Evolutionary conservation across 2,329 filamentous ascomycete species (phyloP).

Genomic region (Pyricularia pennisetigena): DNA sequence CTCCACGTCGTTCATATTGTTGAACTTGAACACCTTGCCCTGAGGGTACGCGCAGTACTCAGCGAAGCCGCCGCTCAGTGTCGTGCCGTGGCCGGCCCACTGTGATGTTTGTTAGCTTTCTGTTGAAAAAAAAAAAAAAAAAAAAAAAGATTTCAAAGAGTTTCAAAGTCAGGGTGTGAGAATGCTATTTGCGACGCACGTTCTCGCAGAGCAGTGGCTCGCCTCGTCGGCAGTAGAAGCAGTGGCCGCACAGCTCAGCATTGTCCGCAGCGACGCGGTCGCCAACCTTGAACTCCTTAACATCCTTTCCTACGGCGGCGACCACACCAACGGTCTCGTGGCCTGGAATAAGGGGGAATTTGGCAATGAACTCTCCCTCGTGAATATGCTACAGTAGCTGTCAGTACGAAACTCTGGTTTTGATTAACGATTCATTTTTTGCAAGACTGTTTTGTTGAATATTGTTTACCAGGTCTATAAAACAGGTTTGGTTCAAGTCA

Average conservation of each 20-base stretch:
- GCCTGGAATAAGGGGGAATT: conserved; percentile 58
- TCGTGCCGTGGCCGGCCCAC: conserved; percentile 58
- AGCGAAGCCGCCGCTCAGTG: conserved; percentile 61
- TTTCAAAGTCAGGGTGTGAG: not conserved
- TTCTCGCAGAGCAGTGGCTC: conserved; percentile 60
- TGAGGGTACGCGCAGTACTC: conserved; percentile 52
- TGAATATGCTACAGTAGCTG: conserved; percentile 40
- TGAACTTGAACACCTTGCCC: conserved; percentile 51
- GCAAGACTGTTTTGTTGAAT: not conserved
- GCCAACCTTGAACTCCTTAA: conserved; percentile 49
- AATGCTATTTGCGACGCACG: conserved; percentile 14
- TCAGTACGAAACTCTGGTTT: conserved; percentile 7
- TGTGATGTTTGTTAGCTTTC: conserved; percentile 9
- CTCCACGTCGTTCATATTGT: conserved; percentile 57
- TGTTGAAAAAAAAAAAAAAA: too few relatives aligned
- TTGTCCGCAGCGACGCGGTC: conserved; percentile 57
- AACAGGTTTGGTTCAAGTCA: not conserved
- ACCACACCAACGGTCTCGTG: conserved; percentile 61
- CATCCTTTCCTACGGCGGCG: conserved; percentile 46
- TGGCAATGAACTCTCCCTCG: conserved; percentile 55
- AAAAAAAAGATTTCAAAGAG: not conserved
- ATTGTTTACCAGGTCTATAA: conserved; percentile 23
- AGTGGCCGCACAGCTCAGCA: conserved; percentile 58
- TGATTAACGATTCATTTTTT: not conserved
- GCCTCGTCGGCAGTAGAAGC: conserved; percentile 64